Conservation (phyloP, 208 protist genomes). For the Acanthamoeba castellanii region DNA sequence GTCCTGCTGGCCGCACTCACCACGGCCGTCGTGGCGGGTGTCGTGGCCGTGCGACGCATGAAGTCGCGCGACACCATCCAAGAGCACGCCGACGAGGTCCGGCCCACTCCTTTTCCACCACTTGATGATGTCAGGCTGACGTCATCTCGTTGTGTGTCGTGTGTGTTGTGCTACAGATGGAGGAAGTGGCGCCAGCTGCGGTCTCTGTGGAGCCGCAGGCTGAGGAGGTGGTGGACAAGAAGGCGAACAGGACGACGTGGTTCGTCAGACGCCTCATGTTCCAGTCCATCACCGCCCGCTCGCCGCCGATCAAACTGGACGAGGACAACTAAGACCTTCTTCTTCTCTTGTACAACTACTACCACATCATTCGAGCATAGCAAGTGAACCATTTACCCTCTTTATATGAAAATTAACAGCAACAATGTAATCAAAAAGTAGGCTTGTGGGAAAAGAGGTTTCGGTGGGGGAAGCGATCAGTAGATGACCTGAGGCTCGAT, state of each 20-base stretch:
- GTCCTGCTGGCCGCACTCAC: neutral
- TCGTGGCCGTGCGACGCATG: neutral
- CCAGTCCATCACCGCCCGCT: conserved; percentile 39
- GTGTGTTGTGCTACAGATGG: neutral
- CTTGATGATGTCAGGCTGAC: neutral
- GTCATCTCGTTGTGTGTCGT: neutral
- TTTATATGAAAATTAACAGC: too few species aligned
- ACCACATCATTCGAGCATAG: too few species aligned
- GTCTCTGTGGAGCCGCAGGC: neutral
- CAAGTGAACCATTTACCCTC: too few species aligned
- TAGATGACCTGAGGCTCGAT: neutral
- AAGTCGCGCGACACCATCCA: neutral
- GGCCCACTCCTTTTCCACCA: neutral
- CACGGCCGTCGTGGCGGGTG: neutral
- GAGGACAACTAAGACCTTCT: too few species aligned
- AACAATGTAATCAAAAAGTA: too few species aligned
- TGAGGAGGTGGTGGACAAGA: neutral
- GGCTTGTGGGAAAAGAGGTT: too few species aligned
- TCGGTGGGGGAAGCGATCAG: too few species aligned
- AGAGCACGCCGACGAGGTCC: neutral
- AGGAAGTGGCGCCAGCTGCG: neutral
- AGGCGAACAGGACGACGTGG: neutral
- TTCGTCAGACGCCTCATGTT: conserved; percentile 14
- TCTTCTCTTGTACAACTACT: too few species aligned
- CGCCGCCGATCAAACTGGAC: neutral